Base-by-base conservation (phyloP, 345 rosid species). In the Syzygium aqueum region DNA sequence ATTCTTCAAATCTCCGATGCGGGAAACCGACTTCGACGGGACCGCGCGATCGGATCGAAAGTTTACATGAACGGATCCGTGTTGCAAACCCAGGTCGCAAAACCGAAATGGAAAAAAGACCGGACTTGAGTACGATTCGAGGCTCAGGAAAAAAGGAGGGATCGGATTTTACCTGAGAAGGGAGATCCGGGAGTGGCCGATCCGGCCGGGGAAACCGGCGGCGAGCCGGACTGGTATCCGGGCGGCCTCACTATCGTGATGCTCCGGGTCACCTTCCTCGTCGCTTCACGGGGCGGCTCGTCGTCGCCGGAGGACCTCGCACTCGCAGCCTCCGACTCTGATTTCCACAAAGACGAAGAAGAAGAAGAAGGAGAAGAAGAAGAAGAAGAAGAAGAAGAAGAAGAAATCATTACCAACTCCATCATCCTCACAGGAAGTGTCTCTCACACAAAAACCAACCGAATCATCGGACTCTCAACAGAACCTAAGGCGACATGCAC, bases 241-340 rank as follows among this genome's bases (percentile, higher is more conserved):
- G 98, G 96, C 50, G 98, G 99, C 86, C 93, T 96, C 27, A 95
- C 88, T 78, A 96, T 95, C 98, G 94, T 96, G 88, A 96, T 96
- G 86, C 95, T 93, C n/a, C 98, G 92, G 33, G 99, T 95, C 67
- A 96, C 97, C 93, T 87, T 95, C 86, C 84, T 88, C 56, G 88
- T 85, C 52, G 91, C 96, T 86, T 84, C 90, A 53, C 10, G 25
- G 16, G 92, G 9, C 85, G 92, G 15, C 1, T 43, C 46, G 46
- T 6, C 46, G 4, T 91, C 97, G 5, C 89, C 88, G 91, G 85
- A 90, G 87, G 99, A 92, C 85, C 93, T 91, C 51, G 61, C 91
- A 89, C 56, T 93, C 77, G 57, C 43, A 30, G 93, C 91, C 6
- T 93, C 95, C 11, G 93, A 84, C 91, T 95, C 99, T 95, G 90